Evolutionary conservation across 2,329 filamentous ascomycete genomes (phyloP).

Genomic region (Fusarium sp.): DNA sequence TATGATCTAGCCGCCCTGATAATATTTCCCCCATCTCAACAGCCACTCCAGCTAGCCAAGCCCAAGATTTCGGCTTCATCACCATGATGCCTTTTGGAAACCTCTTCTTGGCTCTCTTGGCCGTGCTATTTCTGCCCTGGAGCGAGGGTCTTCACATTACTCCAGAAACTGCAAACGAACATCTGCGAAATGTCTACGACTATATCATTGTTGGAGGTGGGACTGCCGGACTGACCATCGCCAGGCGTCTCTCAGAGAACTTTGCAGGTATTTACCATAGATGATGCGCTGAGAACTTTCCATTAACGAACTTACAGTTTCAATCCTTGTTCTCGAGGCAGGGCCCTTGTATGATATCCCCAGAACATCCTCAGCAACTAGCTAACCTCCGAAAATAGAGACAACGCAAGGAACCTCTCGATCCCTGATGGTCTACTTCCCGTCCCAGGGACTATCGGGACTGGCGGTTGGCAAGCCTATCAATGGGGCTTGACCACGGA

Average conservation of each 20-base stretch:
- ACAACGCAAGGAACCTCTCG: constrained; percentile 21
- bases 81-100: constrained; percentile 8
- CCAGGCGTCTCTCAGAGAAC: constrained; percentile 53
- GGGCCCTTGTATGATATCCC: constrained; percentile 2
- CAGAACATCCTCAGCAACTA: neutral
- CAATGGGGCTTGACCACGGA: constrained; percentile 46
- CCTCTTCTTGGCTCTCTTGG: neutral
- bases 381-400: neutral
- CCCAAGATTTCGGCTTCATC: neutral
- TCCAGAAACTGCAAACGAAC: neutral
- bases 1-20: no score
- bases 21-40: neutral
- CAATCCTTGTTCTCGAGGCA: constrained; percentile 16
- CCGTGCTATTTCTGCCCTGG: neutral
- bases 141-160: constrained; percentile 9
- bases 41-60: neutral
- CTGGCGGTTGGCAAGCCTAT: constrained; percentile 13
- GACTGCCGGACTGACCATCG: constrained; percentile 56
- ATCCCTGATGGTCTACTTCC: constrained; percentile 16
- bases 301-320: constrained; percentile 4
- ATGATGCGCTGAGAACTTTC: neutral
- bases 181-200: constrained; percentile 33
- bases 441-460: constrained; percentile 15
- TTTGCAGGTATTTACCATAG: constrained; percentile 42
- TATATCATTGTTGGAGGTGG: constrained; percentile 52